Evolutionary conservation across 139 green algal species (phyloP).

Genomic region (Chlamydomonas sp.): DNA sequence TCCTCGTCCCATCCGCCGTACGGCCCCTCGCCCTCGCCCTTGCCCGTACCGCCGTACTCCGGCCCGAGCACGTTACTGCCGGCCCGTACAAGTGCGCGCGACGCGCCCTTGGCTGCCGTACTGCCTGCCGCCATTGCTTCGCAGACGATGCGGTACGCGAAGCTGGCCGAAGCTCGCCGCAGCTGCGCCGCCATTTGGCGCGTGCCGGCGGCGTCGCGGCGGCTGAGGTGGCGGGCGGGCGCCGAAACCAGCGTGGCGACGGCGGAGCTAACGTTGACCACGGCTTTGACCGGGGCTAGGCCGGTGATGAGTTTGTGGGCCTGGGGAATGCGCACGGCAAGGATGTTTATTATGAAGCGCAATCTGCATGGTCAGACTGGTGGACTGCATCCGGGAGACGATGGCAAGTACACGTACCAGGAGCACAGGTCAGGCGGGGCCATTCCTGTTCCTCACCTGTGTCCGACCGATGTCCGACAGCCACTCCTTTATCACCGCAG

Average conservation of each 20-base stretch:
- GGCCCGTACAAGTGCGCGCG: slow-evolving; percentile 53
- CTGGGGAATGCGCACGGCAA: slow-evolving; percentile 36
- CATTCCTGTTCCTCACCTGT: slow-evolving; percentile 42
- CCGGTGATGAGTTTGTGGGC: slow-evolving; percentile 79
- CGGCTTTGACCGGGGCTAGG: slow-evolving; percentile 68
- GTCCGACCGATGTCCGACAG: slow-evolving; percentile 63
- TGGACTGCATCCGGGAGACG: no score
- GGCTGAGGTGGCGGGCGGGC: slow-evolving; percentile 36
- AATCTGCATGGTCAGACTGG: no score
- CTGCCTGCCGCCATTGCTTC: slow-evolving; percentile 63
- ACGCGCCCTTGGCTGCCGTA: slow-evolving; percentile 49
- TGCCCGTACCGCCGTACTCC: background rate
- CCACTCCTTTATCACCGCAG: slow-evolving; percentile 58
- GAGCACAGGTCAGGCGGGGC: no score
- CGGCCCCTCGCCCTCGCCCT: background rate
- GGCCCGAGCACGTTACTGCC: background rate
- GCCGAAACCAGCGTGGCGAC: slow-evolving; percentile 62
- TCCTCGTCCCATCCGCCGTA: background rate
- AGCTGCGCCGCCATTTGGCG: slow-evolving; percentile 24
- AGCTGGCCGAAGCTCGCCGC: slow-evolving; percentile 10
- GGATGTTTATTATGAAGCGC: background rate
- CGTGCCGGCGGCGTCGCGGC: slow-evolving; percentile 16
- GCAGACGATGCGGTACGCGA: slow-evolving; percentile 55
- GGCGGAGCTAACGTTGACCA: slow-evolving; percentile 57
- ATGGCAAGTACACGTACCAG: no score